Percentiles rank a stretch among this genome's conserved stretches.
These are phyloP conservation scores for Colletotrichum sp. DNA, from an alignment of 2,329 filamentous ascomycete species.

Conservation along the genomic window DNA sequence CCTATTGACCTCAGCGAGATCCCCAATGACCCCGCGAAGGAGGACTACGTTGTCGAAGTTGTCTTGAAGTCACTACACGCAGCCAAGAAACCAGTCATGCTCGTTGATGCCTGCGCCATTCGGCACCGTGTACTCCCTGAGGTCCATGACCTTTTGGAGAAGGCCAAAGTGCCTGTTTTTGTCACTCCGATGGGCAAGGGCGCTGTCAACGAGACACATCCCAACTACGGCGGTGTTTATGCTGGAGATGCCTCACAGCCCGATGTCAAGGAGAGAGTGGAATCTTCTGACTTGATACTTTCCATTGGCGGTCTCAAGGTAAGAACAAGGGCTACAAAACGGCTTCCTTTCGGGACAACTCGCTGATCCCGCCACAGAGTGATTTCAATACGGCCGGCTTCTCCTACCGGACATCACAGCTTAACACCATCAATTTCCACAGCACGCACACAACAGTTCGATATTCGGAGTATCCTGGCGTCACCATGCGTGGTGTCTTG, in stretches of 20 bases:
- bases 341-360: background rate
- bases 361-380: constrained; percentile 47
- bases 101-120: constrained; percentile 85
- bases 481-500: constrained; percentile 81
- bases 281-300: constrained; percentile 73
- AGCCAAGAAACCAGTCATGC: constrained; percentile 77
- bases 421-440: constrained; percentile 83
- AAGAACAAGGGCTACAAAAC: background rate
- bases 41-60: constrained; percentile 83
- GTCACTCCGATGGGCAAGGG: constrained; percentile 93
- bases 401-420: constrained; percentile 77
- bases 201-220: constrained; percentile 76
- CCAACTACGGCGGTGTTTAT: constrained; percentile 85
- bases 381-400: constrained; percentile 88
- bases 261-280: constrained; percentile 67
- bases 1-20: constrained; percentile 72
- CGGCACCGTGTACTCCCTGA: constrained; percentile 77
- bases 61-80: constrained; percentile 75
- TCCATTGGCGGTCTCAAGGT: constrained; percentile 69
- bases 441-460: constrained; percentile 75
- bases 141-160: constrained; percentile 74
- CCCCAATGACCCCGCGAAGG: constrained; percentile 71
- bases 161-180: constrained; percentile 79
- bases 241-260: constrained; percentile 77
- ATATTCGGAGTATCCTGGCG: constrained; percentile 79